Conservation (phyloP, 2,329 filamentous ascomycete genomes). For the Monilinia laxa region DNA sequence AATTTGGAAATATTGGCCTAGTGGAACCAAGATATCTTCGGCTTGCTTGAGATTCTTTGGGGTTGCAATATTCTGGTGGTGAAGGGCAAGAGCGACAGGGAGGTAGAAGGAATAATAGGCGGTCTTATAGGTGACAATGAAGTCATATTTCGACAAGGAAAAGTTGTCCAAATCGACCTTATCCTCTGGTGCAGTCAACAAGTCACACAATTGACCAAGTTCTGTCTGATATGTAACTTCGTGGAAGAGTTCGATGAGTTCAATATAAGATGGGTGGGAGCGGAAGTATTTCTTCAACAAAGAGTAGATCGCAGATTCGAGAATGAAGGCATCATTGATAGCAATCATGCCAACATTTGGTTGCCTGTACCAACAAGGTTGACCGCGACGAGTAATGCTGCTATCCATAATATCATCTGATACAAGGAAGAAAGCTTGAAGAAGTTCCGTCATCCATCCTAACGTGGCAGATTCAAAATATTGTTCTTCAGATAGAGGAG, state of each 20-base stretch:
- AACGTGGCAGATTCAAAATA: constrained; percentile 86
- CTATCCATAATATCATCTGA: constrained; percentile 98
- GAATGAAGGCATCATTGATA: constrained; percentile 98
- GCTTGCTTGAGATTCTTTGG: constrained; percentile 85
- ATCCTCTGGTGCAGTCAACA: constrained; percentile 94
- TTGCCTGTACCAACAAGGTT: constrained; percentile 95
- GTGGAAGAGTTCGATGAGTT: constrained; percentile 94
- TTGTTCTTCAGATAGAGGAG: constrained; percentile 72
- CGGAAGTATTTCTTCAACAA: constrained; percentile 94
- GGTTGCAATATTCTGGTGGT: constrained; percentile 82
- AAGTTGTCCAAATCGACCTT: constrained; percentile 92
- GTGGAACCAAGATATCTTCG: constrained; percentile 88
- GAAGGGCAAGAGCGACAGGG: constrained; percentile 84
- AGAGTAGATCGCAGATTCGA: constrained; percentile 86
- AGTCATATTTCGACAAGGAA: constrained; percentile 89
- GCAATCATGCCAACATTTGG: constrained; percentile 89
- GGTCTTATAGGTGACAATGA: constrained; percentile 99
- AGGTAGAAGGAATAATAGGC: constrained; percentile 99
- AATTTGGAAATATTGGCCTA: constrained; percentile 98
- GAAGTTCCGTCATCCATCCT: constrained; percentile 96
- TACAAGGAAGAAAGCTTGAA: constrained; percentile 98
- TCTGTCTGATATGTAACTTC: constrained; percentile 93
- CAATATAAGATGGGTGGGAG: constrained; percentile 80
- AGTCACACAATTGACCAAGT: constrained; percentile 88
- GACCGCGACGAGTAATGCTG: constrained; percentile 89